Percentiles rank a stretch among this genome's conserved stretches.
phyloP scores from a whole-genome alignment of 2,329 filamentous ascomycete species.

The Paecilomyces niveus region DNA sequence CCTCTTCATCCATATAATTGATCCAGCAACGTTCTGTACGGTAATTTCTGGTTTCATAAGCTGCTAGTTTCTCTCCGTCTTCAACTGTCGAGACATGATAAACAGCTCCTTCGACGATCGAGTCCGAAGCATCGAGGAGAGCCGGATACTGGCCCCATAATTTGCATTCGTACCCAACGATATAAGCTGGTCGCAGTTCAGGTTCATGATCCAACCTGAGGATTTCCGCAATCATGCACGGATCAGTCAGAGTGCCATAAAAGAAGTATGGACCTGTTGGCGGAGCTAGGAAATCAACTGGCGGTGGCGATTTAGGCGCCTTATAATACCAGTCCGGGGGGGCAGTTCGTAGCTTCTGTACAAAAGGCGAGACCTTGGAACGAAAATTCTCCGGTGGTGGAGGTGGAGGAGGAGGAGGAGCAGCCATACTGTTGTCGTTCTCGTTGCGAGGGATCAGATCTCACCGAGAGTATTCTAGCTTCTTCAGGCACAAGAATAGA shows the following conservation, averaged over 20 bases:
- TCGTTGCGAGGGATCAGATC: background rate
- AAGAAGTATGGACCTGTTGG: constrained; percentile 27
- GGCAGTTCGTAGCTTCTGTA: background rate
- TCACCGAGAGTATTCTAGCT: background rate
- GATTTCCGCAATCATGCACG: constrained; percentile 17
- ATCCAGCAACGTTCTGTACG: constrained; percentile 9
- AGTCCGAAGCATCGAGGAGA: constrained; percentile 10
- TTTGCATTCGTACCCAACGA: constrained; percentile 19
- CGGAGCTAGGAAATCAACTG: background rate
- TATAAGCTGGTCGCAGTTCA: constrained; percentile 12
- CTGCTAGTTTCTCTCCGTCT: constrained; percentile 13
- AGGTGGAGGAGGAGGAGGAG: background rate
- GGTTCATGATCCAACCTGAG: constrained; percentile 13
- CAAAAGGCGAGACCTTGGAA: background rate
- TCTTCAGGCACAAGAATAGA: too few species aligned
- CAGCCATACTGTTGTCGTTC: background rate
- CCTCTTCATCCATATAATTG: constrained; percentile 10
- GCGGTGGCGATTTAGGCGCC: background rate
- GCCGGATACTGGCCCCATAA: constrained; percentile 24
- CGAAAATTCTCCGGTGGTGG: background rate
- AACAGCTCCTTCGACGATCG: constrained; percentile 13
- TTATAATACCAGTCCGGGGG: background rate
- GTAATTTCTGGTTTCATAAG: constrained; percentile 17
- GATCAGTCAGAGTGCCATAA: constrained; percentile 30
- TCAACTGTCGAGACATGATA: constrained; percentile 15